These are phyloP conservation scores for Ustilago loliicola DNA, from an alignment of 1,284 basidiomycete genomes.

Conservation along the genomic window DNA sequence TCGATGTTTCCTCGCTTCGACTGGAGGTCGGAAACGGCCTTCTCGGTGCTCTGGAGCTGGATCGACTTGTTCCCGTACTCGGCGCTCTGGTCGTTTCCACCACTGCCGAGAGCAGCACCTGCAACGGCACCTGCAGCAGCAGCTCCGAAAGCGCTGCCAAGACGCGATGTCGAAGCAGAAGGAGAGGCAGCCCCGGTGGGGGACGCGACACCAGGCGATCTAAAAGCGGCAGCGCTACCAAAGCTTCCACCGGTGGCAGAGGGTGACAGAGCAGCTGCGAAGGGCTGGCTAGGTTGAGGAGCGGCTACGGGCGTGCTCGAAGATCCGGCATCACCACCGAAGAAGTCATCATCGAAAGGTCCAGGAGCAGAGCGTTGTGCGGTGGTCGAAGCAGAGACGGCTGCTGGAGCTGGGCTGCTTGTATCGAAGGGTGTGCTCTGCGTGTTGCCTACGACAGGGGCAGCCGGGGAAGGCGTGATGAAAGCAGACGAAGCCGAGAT, in stretches of 20 bases:
- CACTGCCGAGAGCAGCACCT: conserved; percentile 22
- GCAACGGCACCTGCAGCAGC: conserved; percentile 26
- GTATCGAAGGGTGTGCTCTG: conserved; percentile 30
- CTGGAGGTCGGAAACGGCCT: conserved; percentile 57
- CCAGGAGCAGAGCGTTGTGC: conserved; percentile 39
- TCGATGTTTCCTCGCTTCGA: conserved; percentile 52
- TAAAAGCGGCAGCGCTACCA: conserved; percentile 32
- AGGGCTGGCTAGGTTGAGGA: conserved; percentile 23
- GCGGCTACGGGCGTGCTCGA: conserved; percentile 29
- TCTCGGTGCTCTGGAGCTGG: conserved; percentile 59
- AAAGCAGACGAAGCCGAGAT: conserved; percentile 64
- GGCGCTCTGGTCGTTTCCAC: conserved; percentile 36
- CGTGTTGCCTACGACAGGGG: conserved; percentile 33
- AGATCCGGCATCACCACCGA: conserved; percentile 32
- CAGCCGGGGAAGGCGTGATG: conserved; percentile 45
- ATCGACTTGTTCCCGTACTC: conserved; percentile 60
- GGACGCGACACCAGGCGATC: conserved; percentile 37
- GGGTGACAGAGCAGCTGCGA: conserved; percentile 48
- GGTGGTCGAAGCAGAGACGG: conserved; percentile 68
- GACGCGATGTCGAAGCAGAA: conserved; percentile 36
- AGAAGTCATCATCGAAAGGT: conserved; percentile 65
- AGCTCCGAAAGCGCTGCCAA: conserved; percentile 38
- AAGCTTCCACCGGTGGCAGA: conserved; percentile 56
- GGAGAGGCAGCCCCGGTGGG: conserved; percentile 32
- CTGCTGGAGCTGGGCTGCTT: conserved; percentile 71